Evolutionary conservation across 1,139 yeast genomes (phyloP).

Genomic region (Saccharomyces hybrid): DNA sequence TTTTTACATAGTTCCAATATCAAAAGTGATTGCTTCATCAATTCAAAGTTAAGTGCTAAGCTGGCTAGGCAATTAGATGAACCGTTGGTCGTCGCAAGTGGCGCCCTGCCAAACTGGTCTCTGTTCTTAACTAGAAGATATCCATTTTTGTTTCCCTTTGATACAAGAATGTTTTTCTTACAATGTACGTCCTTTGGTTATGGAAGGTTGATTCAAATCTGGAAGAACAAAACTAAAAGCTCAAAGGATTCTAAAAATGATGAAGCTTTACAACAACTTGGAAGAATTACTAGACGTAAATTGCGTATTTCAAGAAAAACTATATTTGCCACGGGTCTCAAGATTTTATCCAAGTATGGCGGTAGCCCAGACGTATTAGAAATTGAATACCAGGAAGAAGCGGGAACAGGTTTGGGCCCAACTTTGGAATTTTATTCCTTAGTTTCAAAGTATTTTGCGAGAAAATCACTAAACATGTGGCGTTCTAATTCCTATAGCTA

Average conservation of each 20-base stretch:
- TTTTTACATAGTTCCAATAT: conserved; percentile 37
- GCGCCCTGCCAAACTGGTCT: conserved; percentile 82
- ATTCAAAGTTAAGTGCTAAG: conserved; percentile 80
- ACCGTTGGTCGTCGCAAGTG: conserved; percentile 81
- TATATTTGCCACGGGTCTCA: conserved; percentile 70
- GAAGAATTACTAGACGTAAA: conserved; percentile 75
- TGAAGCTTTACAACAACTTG: conserved; percentile 41
- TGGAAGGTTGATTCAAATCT: conserved; percentile 70
- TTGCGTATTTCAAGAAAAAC: conserved; percentile 67
- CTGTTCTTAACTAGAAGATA: conserved; percentile 60
- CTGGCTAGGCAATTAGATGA: conserved; percentile 84
- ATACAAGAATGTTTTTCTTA: conserved; percentile 66
- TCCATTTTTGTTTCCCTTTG: conserved; percentile 81
- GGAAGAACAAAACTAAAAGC: conserved; percentile 54
- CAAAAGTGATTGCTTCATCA: conserved; percentile 48
- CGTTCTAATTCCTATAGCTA: conserved; percentile 33
- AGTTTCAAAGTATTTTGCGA: conserved; percentile 68
- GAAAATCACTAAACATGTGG: conserved; percentile 60
- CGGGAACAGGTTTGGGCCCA: conserved; percentile 95
- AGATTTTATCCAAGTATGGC: conserved; percentile 71
- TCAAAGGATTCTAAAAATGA: conserved; percentile 30
- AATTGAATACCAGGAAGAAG: conserved; percentile 84
- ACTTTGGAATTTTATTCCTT: conserved; percentile 85
- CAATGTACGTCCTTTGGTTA: conserved; percentile 90
- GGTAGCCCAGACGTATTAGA: conserved; percentile 75